These are phyloP conservation scores for Mortierella sp. DNA, from an alignment of 371 early-diverging fungal genomes.

Conservation along the genomic window DNA sequence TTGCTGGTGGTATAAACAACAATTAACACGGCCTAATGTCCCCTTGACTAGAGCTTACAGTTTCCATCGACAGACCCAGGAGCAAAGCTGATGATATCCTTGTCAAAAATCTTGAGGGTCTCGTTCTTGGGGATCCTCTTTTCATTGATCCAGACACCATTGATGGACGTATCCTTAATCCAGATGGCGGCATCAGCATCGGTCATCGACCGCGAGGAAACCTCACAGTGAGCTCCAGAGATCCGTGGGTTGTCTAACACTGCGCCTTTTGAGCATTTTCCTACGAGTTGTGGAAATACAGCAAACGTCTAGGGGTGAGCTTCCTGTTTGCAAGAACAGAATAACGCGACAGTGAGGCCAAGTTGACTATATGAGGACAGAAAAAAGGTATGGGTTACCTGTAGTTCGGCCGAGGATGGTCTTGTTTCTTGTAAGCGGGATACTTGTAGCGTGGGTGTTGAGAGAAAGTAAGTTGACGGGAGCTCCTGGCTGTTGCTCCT, in stretches of 20 bases:
- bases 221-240: conserved; percentile 38
- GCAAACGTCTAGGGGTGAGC: not conserved
- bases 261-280: conserved; percentile 33
- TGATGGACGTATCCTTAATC: conserved; percentile 47
- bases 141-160: conserved; percentile 55
- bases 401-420: conserved; percentile 32
- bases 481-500: not conserved
- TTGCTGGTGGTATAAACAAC: not conserved
- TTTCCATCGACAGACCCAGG: conserved; percentile 4
- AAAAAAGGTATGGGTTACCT: conserved; percentile 13
- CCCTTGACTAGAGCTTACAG: conserved; percentile 4
- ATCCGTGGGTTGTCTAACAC: conserved; percentile 11
- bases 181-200: conserved; percentile 36
- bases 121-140: conserved; percentile 32
- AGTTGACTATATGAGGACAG: not conserved
- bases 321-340: not conserved
- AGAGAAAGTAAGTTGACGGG: conserved; percentile 30
- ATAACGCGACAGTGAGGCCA: not conserved
- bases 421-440: conserved; percentile 22
- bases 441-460: conserved; percentile 1
- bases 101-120: conserved; percentile 32
- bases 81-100: conserved; percentile 31
- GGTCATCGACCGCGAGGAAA: conserved; percentile 34
- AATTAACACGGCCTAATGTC: not conserved
- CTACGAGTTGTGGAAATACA: conserved; percentile 4